phyloP scores from a whole-genome alignment of 1,284 basidiomycete genomes.

The Leccinum huronense region DNA sequence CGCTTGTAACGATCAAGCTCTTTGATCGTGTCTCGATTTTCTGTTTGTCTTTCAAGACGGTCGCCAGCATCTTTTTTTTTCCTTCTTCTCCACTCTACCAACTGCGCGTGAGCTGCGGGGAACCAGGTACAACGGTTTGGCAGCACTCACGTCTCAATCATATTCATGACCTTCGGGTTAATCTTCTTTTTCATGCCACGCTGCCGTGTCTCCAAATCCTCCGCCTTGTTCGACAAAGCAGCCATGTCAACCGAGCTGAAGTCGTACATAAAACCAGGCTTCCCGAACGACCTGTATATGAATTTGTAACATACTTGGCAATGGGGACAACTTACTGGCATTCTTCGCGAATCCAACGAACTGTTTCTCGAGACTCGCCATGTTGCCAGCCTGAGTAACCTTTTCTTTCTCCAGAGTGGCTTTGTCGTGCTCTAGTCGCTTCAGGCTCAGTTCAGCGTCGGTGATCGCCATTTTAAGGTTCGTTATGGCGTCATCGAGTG shows the following conservation, averaged over 20 bases:
- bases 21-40: constrained; percentile 95
- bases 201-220: constrained; percentile 78
- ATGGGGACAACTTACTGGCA: constrained; percentile 51
- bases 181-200: constrained; percentile 93
- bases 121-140: background rate
- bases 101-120: background rate
- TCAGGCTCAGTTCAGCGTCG: constrained; percentile 70
- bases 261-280: constrained; percentile 80
- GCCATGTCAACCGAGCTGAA: constrained; percentile 73
- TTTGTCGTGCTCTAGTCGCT: constrained; percentile 56
- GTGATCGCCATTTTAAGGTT: constrained; percentile 75
- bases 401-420: constrained; percentile 55
- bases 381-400: constrained; percentile 42
- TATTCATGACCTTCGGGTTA: constrained; percentile 93
- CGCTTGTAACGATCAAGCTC: constrained; percentile 94
- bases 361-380: constrained; percentile 73
- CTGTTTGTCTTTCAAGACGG: constrained; percentile 89
- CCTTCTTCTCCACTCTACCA: constrained; percentile 91
- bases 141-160: constrained; percentile 83
- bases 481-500: constrained; percentile 80
- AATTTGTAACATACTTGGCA: constrained; percentile 2
- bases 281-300: constrained; percentile 70
- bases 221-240: constrained; percentile 64
- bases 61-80: constrained; percentile 88
- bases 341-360: constrained; percentile 91